These are phyloP conservation scores for Senecio squalidus DNA, from an alignment of 140 eudicot genomes.

Conservation along the genomic window DNA sequence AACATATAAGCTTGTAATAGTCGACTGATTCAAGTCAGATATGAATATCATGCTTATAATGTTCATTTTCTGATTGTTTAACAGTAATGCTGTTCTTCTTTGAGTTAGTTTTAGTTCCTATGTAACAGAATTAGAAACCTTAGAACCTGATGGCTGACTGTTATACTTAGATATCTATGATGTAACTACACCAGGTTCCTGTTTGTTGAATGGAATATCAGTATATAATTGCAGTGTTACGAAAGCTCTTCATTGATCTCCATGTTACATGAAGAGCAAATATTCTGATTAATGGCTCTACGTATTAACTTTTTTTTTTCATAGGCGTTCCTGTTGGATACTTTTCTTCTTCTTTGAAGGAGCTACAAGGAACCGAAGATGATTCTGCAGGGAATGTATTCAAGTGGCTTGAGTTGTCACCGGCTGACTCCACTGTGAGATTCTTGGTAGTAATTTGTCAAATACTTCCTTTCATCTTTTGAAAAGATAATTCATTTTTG, in stretches of 20 bases:
- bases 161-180: no score
- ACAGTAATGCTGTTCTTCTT: no score
- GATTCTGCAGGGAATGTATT: constrained; percentile 25
- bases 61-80: no score
- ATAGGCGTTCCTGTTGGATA: constrained; percentile 75
- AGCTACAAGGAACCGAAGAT: constrained; percentile 36
- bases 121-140: no score
- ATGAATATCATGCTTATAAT: no score
- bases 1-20: no score
- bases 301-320: constrained; percentile 19
- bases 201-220: neutral
- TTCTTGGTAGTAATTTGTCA: constrained; percentile 8
- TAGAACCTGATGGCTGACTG: no score
- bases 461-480: neutral
- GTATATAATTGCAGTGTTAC: neutral
- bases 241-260: neutral
- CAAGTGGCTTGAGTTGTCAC: constrained; percentile 66
- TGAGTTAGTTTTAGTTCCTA: no score
- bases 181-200: neutral
- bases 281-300: neutral
- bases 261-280: neutral
- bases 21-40: no score
- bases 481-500: neutral
- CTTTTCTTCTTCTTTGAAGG: constrained; percentile 59
- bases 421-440: constrained; percentile 54